Evolutionary conservation across 1,284 basidiomycete species (phyloP).

Genomic region (Crucibulum parvulum): DNA sequence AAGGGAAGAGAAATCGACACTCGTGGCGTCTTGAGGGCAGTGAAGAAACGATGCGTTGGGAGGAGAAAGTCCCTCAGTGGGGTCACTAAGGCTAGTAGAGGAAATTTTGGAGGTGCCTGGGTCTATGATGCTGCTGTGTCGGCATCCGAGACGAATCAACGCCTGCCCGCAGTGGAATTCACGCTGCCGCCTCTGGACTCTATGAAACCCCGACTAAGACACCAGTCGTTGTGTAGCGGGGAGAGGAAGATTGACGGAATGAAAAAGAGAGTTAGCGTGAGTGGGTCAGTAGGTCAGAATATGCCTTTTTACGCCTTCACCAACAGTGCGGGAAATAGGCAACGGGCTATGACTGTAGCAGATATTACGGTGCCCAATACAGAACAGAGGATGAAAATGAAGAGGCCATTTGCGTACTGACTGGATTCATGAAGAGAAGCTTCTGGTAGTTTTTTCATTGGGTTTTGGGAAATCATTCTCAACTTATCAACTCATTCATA

Average conservation of each 20-base stretch:
- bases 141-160: conserved; percentile 36
- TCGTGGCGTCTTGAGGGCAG: conserved; percentile 37
- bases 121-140: conserved; percentile 57
- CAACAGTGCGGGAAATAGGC: not conserved
- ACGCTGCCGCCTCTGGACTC: conserved; percentile 6
- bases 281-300: conserved; percentile 4
- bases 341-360: not conserved
- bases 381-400: conserved; percentile 12
- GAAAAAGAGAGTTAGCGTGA: conserved; percentile 19
- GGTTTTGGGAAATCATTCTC: too few species aligned
- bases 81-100: conserved; percentile 20
- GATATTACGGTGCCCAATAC: not conserved
- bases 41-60: conserved; percentile 65
- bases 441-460: not conserved
- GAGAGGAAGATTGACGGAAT: not conserved
- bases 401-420: conserved; percentile 13
- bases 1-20: not conserved
- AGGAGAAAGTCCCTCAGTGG: conserved; percentile 55
- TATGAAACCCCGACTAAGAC: conserved; percentile 5
- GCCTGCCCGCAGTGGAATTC: conserved; percentile 7
- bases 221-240: conserved; percentile 13
- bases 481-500: too few species aligned
- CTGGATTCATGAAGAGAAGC: not conserved
- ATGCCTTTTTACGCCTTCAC: not conserved
- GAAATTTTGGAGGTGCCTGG: conserved; percentile 44